These are phyloP conservation scores for Coniella vitis DNA, from an alignment of 2,329 filamentous ascomycete genomes.

Conservation along the genomic window DNA sequence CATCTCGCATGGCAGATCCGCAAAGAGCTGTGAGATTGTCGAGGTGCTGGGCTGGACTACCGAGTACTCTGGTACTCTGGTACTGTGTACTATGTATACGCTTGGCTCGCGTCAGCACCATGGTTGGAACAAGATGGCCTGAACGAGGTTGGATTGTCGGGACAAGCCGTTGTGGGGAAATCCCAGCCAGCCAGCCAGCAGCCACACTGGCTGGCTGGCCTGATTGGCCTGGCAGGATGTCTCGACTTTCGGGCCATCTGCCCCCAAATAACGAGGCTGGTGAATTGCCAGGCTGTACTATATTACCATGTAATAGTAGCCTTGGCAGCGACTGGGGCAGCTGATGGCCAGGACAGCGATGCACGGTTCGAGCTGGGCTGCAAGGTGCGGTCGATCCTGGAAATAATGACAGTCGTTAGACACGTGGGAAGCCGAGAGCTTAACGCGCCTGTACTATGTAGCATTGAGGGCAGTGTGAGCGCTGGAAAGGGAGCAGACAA, in stretches of 20 bases:
- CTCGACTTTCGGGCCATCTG: no score
- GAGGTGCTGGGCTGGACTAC: not conserved
- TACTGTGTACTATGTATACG: no score
- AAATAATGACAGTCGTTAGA: no score
- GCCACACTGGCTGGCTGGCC: not conserved
- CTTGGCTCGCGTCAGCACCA: not conserved
- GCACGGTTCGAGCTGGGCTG: not conserved
- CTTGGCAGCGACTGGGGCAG: no score
- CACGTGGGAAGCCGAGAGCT: no score
- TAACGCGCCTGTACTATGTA: no score
- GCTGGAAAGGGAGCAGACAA: not conserved
- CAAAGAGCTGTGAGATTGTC: not conserved
- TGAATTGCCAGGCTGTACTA: no score
- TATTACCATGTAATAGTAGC: no score
- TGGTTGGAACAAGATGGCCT: not conserved
- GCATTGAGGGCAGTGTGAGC: no score
- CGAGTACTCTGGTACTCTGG: no score
- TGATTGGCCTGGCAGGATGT: not conserved
- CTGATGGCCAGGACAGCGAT: not conserved
- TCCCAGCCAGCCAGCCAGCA: not conserved
- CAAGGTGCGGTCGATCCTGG: no score
- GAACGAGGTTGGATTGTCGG: conserved; percentile 6
- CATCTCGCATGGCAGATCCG: not conserved
- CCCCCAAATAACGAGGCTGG: no score
- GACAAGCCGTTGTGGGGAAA: conserved; percentile 5